Base-by-base conservation (phyloP, 2,329 filamentous ascomycete species). In the Teratosphaeria viscida region DNA sequence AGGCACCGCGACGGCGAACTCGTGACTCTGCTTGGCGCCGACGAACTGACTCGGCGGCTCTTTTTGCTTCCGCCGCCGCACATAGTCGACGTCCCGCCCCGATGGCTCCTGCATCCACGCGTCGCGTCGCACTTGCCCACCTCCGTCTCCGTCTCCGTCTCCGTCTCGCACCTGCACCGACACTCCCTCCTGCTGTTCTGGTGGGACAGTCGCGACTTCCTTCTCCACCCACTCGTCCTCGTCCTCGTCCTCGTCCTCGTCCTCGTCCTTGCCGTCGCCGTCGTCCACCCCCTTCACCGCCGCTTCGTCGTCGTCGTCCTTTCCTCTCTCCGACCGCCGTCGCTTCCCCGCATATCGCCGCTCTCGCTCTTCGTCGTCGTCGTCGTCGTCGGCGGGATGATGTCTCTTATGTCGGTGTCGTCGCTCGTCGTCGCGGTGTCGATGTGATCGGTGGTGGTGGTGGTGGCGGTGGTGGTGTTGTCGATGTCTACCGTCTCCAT, bases 101-200 rank as follows among this genome's bases (percentile, higher is more conserved):
- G 89, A 89, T 0, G 92, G 91, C 0, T 87, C 87, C 61, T 91
- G 87, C 94, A 99, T 99, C 92, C 95, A 99, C 0, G 88, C 84
- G 73, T 97, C 94, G 63, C 95, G 84, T 65, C 85, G 81, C 35
- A 86, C 68, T 1, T 74, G 61, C 70, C 73, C 65, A 62, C 67
- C 63, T 58, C 75, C 71, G 14, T 76, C 69, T 37, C 74, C 68
- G 58, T 79, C 77, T 6, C 4, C 29, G 7, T 32, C 29, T 7
- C 29, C 5, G 5, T 2, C 5, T 7, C 29, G 29, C 29, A 5
- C 29, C 3, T 32, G 5, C 29, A 32, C 29, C 23, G 23, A 23
- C n/a, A 78, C 64, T 5, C 73, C 70, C n/a, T 76, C 72, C 52
- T 78, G 75, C 26, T 27, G 8, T n/a, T 72, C 68, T 14, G 76